Conservation (phyloP, 345 rosid genomes). For the Lumnitzera racemosa region DNA sequence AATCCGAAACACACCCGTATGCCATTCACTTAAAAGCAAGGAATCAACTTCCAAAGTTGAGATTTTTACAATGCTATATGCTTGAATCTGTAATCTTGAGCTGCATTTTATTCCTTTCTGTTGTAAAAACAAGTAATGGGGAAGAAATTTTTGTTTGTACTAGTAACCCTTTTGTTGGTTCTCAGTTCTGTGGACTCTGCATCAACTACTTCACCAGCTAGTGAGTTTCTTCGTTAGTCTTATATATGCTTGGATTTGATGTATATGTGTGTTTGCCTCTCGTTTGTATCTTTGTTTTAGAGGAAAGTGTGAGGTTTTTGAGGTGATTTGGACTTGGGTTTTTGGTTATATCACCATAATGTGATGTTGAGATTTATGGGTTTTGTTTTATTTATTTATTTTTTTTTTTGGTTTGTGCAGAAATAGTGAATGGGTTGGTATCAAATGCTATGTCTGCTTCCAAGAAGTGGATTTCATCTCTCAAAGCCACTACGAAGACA, state of each 20-base stretch:
- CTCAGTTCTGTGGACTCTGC: constrained; percentile 52
- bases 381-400: constrained; percentile 2
- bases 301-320: background rate
- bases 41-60: no score
- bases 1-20: constrained; percentile 10
- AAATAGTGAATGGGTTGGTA: constrained; percentile 69
- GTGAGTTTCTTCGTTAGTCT: constrained; percentile 33
- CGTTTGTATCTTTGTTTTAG: background rate
- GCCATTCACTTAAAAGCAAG: background rate
- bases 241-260: background rate
- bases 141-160: constrained; percentile 37
- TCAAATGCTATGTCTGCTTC: constrained; percentile 59
- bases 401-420: constrained; percentile 32
- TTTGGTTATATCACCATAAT: background rate
- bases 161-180: constrained; percentile 39
- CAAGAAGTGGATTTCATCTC: constrained; percentile 91
- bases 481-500: constrained; percentile 84
- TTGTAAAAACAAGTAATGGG: constrained; percentile 29
- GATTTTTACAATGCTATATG: constrained; percentile 15
- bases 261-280: background rate
- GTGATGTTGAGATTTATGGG: no score
- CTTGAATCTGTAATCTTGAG: constrained; percentile 14
- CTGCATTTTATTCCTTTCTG: constrained; percentile 5
- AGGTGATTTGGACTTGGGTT: background rate
- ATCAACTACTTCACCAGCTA: constrained; percentile 78